Percentiles rank a stretch among this genome's conserved stretches.
phyloP scores from a whole-genome alignment of 768 basidiomycete species.

The Termitomyces sp. region DNA sequence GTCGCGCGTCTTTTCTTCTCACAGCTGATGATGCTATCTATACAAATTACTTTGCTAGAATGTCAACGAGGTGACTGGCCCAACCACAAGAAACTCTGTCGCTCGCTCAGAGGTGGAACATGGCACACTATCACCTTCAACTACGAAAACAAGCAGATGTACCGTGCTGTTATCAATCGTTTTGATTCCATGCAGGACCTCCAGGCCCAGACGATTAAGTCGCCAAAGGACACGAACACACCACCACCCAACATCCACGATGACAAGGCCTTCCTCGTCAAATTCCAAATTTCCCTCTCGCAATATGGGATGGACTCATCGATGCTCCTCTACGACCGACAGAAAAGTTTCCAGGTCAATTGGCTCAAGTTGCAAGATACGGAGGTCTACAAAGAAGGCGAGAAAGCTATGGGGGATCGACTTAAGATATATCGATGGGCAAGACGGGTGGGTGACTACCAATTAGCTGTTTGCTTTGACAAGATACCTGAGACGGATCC shows the following conservation, averaged over 20 bases:
- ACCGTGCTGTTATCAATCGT: conserved; percentile 16
- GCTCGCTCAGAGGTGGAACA: conserved; percentile 30
- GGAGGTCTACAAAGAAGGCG: conserved; percentile 14
- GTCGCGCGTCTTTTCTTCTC: background rate
- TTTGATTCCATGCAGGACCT: conserved; percentile 16
- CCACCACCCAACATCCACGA: conserved; percentile 27
- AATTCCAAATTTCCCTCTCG: conserved; percentile 27
- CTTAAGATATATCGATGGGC: conserved; percentile 21
- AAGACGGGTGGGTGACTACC: conserved; percentile 16
- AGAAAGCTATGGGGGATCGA: conserved; percentile 10
- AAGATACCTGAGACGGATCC: conserved; percentile 16
- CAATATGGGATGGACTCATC: conserved; percentile 3
- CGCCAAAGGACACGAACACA: background rate
- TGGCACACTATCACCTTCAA: conserved; percentile 28
- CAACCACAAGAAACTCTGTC: conserved; percentile 30
- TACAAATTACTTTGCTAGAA: conserved; percentile 16
- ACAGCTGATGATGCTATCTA: background rate
- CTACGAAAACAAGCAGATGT: background rate
- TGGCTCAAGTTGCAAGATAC: conserved; percentile 20
- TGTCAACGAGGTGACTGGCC: conserved; percentile 38
- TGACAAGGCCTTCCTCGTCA: conserved; percentile 32
- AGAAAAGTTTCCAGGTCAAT: conserved; percentile 29
- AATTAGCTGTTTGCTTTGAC: conserved; percentile 21
- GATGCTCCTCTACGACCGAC: conserved; percentile 35
- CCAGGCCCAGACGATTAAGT: background rate